Conservation (phyloP, 2,329 filamentous ascomycete genomes). For the Fusarium sp. region DNA sequence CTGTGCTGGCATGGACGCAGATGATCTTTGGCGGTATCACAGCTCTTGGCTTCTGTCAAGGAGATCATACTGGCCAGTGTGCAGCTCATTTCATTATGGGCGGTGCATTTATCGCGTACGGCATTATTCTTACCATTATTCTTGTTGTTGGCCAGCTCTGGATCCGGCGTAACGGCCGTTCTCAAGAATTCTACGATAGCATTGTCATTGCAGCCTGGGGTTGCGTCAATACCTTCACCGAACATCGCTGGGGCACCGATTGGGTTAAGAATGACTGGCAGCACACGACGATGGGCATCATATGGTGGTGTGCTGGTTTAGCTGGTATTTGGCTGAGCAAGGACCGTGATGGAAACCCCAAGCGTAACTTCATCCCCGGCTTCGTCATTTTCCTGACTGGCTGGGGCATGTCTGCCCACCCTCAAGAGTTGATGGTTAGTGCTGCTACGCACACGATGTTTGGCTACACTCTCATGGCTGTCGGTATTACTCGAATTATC, state of each 20-base stretch:
- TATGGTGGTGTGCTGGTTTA: conserved; percentile 97
- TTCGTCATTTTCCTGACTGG: conserved; percentile 93
- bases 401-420: conserved; percentile 94
- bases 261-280: conserved; percentile 97
- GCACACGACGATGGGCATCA: conserved; percentile 98
- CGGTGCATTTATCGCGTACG: conserved; percentile 94
- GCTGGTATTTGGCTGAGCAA: conserved; percentile 92
- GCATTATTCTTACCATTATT: conserved; percentile 86
- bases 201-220: conserved; percentile 93
- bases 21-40: conserved; percentile 98
- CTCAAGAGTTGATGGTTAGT: conserved; percentile 85
- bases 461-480: conserved; percentile 95
- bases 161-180: conserved; percentile 84
- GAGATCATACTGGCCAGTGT: conserved; percentile 92
- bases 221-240: conserved; percentile 97
- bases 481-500: conserved; percentile 85
- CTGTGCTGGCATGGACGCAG: conserved; percentile 88
- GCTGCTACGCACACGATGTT: conserved; percentile 91
- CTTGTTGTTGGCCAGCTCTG: conserved; percentile 90
- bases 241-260: conserved; percentile 89
- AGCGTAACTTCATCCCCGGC: conserved; percentile 92
- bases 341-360: conserved; percentile 84
- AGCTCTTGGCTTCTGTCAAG: conserved; percentile 90
- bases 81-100: conserved; percentile 99
- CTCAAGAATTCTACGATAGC: conserved; percentile 97